A percentile compares a stretch with the other conserved stretches of the same genome.
Conservation (phyloP, 208 protist species). For the Pavlovales sp. region DNA sequence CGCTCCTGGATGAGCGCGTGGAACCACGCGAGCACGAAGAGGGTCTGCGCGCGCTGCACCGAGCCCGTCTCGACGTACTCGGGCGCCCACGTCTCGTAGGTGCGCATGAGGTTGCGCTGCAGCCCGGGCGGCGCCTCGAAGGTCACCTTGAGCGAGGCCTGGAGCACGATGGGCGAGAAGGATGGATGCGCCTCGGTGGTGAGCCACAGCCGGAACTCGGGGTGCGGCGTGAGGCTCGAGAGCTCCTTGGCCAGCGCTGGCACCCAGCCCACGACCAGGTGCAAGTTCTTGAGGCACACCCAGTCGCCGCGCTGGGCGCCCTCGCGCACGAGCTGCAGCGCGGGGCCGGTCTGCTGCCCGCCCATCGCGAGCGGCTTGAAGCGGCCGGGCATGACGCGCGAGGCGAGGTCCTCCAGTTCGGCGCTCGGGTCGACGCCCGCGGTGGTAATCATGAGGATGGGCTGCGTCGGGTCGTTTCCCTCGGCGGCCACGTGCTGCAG, state of each 20-base stretch:
- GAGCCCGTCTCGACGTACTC: slow-evolving; percentile 67
- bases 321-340: slow-evolving; percentile 71
- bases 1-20: slow-evolving; percentile 93
- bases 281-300: slow-evolving; percentile 93
- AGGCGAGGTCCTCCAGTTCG: slow-evolving; percentile 79
- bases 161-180: slow-evolving; percentile 88
- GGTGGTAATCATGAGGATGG: slow-evolving; percentile 87
- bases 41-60: slow-evolving; percentile 73
- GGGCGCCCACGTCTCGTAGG: slow-evolving; percentile 60
- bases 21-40: slow-evolving; percentile 86
- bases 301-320: slow-evolving; percentile 78
- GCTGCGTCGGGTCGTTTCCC: slow-evolving; percentile 47
- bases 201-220: slow-evolving; percentile 86
- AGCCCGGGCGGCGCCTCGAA: slow-evolving; percentile 90
- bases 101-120: slow-evolving; percentile 86
- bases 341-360: slow-evolving; percentile 82
- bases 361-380: slow-evolving; percentile 91
- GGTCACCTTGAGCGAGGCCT: slow-evolving; percentile 85
- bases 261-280: slow-evolving; percentile 89
- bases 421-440: slow-evolving; percentile 88
- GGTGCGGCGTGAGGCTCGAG: slow-evolving; percentile 69
- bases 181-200: slow-evolving; percentile 86
- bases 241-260: slow-evolving; percentile 82
- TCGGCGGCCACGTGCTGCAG: slow-evolving; percentile 1
- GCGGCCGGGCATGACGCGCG: slow-evolving; percentile 67